Conservation (phyloP, 164 flowering plant genomes). For the Hamamelis virginiana region DNA sequence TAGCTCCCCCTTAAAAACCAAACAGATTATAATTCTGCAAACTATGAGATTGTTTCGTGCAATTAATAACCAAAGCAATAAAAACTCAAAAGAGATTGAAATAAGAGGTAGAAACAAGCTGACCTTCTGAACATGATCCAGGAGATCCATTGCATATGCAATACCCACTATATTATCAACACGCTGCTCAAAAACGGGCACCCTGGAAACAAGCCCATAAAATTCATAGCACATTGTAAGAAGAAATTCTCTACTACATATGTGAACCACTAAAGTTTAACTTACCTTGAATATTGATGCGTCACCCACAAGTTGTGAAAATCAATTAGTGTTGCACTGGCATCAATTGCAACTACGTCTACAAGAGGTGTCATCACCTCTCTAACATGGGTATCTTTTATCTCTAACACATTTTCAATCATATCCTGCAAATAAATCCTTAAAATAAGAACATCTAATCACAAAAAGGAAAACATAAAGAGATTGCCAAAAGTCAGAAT, state of each 20-base stretch:
- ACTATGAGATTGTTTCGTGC: constrained; percentile 34
- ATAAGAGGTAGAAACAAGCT: constrained; percentile 6
- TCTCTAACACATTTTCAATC: constrained; percentile 98
- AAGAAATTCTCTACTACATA: background rate
- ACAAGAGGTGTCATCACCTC: constrained; percentile 99
- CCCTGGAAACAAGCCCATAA: constrained; percentile 44
- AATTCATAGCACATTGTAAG: constrained; percentile 8
- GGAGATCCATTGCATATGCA: constrained; percentile 97
- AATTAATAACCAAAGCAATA: constrained; percentile 19
- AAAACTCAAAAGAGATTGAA: constrained; percentile 11
- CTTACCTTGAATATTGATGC: constrained; percentile 94
- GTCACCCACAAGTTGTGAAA: constrained; percentile 85
- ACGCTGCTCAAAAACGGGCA: constrained; percentile 98
- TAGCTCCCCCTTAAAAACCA: constrained; percentile 94
- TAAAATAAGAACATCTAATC: background rate
- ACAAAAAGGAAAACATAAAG: background rate
- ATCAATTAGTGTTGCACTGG: constrained; percentile 78
- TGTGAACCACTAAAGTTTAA: background rate
- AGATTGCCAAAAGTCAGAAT: background rate
- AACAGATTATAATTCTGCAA: constrained; percentile 41
- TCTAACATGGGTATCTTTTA: constrained; percentile 95
- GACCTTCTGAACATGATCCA: constrained; percentile 93
- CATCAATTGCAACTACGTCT: constrained; percentile 98
- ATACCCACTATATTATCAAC: constrained; percentile 97
- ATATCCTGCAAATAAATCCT: constrained; percentile 66